Evolutionary conservation across 2,329 filamentous ascomycete genomes (phyloP).

Genomic region (Fusarium mexicanum): DNA sequence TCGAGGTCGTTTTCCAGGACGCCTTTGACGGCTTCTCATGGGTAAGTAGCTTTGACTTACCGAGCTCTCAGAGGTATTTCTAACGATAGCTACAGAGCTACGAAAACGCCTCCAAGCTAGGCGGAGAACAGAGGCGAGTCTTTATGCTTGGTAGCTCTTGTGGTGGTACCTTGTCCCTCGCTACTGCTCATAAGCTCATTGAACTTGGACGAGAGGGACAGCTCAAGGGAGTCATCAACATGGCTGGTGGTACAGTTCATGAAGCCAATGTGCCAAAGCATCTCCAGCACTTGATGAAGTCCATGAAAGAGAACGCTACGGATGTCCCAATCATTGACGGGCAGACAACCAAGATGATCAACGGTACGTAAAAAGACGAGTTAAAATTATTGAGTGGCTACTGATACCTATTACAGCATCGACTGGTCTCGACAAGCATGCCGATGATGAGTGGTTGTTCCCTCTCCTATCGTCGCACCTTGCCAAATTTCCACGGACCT

Average conservation of each 20-base stretch:
- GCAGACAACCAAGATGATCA: background rate
- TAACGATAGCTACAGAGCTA: background rate
- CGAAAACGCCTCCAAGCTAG: fast-evolving
- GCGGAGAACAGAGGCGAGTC: fast-evolving
- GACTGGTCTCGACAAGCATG: background rate
- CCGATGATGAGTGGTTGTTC: background rate
- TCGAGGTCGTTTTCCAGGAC: fast-evolving
- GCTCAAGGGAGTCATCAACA: background rate
- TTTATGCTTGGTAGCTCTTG: background rate
- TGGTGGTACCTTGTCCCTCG: fast-evolving
- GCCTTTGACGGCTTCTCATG: background rate
- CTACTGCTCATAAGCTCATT: background rate
- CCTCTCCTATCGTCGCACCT: background rate
- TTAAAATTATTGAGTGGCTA: fast-evolving
- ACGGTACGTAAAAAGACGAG: fast-evolving
- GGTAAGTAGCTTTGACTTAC: background rate
- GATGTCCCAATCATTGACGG: background rate
- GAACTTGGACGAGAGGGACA: fast-evolving
- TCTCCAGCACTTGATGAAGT: background rate
- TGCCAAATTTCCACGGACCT: background rate
- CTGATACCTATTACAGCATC: fast-evolving
- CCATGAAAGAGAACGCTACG: background rate
- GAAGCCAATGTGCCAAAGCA: background rate
- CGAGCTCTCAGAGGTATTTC: too few species aligned
- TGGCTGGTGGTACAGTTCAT: background rate